phyloP scores from a whole-genome alignment of 2,329 filamentous ascomycete genomes.

The Mollisia scopiformis region DNA sequence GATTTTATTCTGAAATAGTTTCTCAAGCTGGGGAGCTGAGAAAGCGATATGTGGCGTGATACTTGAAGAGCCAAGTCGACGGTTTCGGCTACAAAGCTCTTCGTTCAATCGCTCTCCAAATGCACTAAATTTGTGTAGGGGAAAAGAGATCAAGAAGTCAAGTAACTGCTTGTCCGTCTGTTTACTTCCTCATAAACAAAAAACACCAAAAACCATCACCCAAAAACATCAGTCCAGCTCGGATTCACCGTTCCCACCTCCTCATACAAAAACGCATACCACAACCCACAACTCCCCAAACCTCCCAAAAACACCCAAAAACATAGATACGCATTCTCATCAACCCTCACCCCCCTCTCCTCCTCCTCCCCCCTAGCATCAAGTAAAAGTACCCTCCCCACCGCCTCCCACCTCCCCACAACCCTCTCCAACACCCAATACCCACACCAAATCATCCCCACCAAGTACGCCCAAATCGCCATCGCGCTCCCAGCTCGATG shows the following conservation, averaged over 20 bases:
- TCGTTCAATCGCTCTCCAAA: too few species aligned
- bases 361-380: not conserved
- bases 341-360: not conserved
- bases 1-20: too few species aligned
- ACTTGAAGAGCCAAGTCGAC: too few species aligned
- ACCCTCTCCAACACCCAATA: not conserved
- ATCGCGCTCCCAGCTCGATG: not conserved
- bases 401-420: not conserved
- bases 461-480: not conserved
- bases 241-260: conserved; percentile 5
- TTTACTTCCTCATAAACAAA: too few species aligned
- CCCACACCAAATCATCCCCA: not conserved
- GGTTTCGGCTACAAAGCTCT: too few species aligned
- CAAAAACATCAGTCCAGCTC: conserved; percentile 18
- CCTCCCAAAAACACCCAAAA: conserved; percentile 10
- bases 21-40: too few species aligned
- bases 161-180: too few species aligned
- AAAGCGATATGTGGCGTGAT: too few species aligned
- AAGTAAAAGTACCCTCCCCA: not conserved
- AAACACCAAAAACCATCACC: too few species aligned
- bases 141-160: too few species aligned
- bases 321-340: not conserved
- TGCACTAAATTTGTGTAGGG: too few species aligned
- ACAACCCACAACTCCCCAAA: conserved; percentile 5
- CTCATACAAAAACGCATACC: conserved; percentile 17